Evolutionary conservation across 108 stramenopile species (phyloP), one percentile per base, ranked within the genome.

Genomic region (Fragilaria crotonensis): DNA sequence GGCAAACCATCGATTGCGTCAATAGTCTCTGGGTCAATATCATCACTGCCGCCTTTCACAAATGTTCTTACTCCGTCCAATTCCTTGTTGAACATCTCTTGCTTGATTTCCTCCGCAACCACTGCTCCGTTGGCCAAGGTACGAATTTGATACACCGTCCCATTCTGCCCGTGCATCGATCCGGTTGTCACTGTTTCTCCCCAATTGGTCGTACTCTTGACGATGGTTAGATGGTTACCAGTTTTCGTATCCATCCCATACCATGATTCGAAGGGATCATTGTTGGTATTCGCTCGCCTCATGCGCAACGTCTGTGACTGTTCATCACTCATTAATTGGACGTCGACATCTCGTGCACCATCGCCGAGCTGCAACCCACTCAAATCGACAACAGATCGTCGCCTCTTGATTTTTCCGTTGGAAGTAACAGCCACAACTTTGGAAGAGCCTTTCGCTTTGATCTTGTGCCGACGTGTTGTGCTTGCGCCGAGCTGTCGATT

Each of bases 91-190:
- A 56, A 56, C n/a, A 26, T 27, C 14, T 19, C n/a, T 20, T 32
- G 32, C 1, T 29, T 31, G 2, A 56, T n/a, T 56, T 32, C 54
- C 21, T 56, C 54, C 18, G 27, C n/a, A 3, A 33, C 2, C 2
- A 56, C 54, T 3, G 3, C 5, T 21, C 17, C 33, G n/a, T 31
- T 31, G 4, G 30, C 19, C 21, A 56, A 3, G 19, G 21, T 19
- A 3, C 54, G 54, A 56, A 56, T 56, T 19, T 33, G 54, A 36
- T 56, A 56, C 17, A 56, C 30, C 2, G 33, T 33, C 14, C 36
- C 36, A 41, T 41, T 41, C 14, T 41, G 7, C 36, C 36, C 36
- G 14, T 41, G 14, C 7, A 41, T 7, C 14, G 36, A 11, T 14
- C 36, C 36, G 14, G 36, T 41, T 41, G 36, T 41, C 14, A 41